Conservation (phyloP, 805 yeast genomes). For the Lipomyces chichibuensis region DNA sequence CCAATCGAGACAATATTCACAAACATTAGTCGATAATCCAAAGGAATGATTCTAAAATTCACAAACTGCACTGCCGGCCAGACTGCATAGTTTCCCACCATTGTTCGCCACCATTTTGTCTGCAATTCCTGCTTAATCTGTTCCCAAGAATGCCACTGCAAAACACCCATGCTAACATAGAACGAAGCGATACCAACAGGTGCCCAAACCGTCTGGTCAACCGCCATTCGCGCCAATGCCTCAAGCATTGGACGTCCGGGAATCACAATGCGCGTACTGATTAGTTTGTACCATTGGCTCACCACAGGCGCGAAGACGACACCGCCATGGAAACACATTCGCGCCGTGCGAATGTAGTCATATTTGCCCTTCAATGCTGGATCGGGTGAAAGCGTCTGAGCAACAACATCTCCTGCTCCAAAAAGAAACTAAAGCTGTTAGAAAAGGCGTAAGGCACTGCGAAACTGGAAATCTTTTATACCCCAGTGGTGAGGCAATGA, state of each 20-base stretch:
- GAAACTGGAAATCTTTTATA: slow-evolving; percentile 1
- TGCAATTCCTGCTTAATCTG: slow-evolving; percentile 46
- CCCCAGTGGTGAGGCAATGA: slow-evolving; percentile 27
- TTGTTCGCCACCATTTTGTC: slow-evolving; percentile 61
- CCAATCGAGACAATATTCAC: slow-evolving; percentile 74
- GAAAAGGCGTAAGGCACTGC: neutral
- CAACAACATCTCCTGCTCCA: slow-evolving; percentile 75
- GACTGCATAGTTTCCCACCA: slow-evolving; percentile 69
- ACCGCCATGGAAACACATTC: slow-evolving; percentile 75
- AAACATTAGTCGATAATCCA: slow-evolving; percentile 56
- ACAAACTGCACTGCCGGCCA: slow-evolving; percentile 78
- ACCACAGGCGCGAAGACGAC: slow-evolving; percentile 76
- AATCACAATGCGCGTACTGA: slow-evolving; percentile 27
- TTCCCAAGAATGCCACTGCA: slow-evolving; percentile 57
- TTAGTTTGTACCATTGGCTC: slow-evolving; percentile 54
- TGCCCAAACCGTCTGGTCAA: slow-evolving; percentile 77
- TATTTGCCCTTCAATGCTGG: slow-evolving; percentile 40
- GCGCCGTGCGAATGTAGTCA: slow-evolving; percentile 59
- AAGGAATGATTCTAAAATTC: slow-evolving; percentile 54
- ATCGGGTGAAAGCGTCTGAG: slow-evolving; percentile 59
- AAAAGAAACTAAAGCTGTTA: slow-evolving; percentile 48
- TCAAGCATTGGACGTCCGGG: slow-evolving; percentile 40
- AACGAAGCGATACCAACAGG: slow-evolving; percentile 74
- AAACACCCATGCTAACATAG: slow-evolving; percentile 63
- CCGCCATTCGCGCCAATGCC: slow-evolving; percentile 56